A percentile compares a stretch with the other conserved stretches of the same genome.
These are phyloP conservation scores for Colletotrichum zoysiae DNA, from an alignment of 2,329 filamentous ascomycete genomes.

Conservation along the genomic window DNA sequence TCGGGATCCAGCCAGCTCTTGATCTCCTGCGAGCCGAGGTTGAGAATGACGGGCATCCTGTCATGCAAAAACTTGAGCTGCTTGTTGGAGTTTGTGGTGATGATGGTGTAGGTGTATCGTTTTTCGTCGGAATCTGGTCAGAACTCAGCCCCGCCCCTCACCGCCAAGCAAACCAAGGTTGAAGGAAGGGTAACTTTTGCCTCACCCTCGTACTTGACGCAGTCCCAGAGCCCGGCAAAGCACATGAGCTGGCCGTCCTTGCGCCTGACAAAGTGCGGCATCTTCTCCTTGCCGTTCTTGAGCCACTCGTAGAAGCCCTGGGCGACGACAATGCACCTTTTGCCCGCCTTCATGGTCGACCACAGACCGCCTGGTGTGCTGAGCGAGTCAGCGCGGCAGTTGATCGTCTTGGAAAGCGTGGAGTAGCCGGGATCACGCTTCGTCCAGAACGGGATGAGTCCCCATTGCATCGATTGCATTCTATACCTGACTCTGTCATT, in stretches of 20 bases:
- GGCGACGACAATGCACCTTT: conserved; percentile 88
- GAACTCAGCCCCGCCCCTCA: background rate
- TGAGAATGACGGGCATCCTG: conserved; percentile 93
- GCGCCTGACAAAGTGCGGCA: conserved; percentile 86
- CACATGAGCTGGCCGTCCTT: conserved; percentile 88
- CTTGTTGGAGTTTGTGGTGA: conserved; percentile 88
- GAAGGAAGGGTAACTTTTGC: background rate
- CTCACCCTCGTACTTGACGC: conserved; percentile 81
- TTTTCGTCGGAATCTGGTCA: conserved; percentile 70
- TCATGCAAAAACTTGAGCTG: conserved; percentile 90
- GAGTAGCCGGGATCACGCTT: conserved; percentile 84
- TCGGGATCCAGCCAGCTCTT: conserved; percentile 83
- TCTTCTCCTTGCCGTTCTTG: conserved; percentile 83
- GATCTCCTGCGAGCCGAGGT: conserved; percentile 79
- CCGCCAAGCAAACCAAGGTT: background rate
- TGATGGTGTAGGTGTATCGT: conserved; percentile 90
- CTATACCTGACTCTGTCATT: conserved; percentile 72
- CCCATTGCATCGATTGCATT: conserved; percentile 96
- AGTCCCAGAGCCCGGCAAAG: conserved; percentile 93
- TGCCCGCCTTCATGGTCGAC: conserved; percentile 89
- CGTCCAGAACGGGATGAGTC: conserved; percentile 92
- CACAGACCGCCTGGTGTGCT: conserved; percentile 85
- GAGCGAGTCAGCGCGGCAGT: conserved; percentile 92
- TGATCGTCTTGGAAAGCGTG: conserved; percentile 88
- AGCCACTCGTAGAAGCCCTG: conserved; percentile 98